Evolutionary conservation across 768 basidiomycete species (phyloP), one percentile per base, ranked within the genome.

Genomic region (Lyophyllum decastes): DNA sequence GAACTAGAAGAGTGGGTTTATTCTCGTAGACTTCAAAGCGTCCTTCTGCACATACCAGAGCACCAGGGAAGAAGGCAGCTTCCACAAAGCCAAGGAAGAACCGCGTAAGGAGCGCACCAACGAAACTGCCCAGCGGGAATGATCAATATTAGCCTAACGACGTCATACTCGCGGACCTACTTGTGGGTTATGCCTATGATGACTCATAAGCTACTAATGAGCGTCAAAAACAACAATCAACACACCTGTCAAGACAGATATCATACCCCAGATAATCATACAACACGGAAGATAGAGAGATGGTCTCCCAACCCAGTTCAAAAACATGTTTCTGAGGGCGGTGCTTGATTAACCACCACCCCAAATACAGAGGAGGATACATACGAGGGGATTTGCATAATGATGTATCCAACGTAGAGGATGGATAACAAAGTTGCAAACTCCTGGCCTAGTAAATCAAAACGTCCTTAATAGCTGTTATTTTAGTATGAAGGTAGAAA

Each of bases 61-160:
- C 82, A 25, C 87, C 88, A 49, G 88, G 88, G 65, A 86, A 87
- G 70, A 89, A 89, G 2, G 85, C 84, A 11, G 86, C 87, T 59
- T 85, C 85, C n/a, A 84, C 77, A 60, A 88, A 87, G 35, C 92
- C 93, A 33, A 94, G 78, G 68, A 89, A 82, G 72, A 94, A 93
- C 21, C 92, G 80, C 0, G 86, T 86, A 12, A 84, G 69, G 11
- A 91, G 77, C 7, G 81, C 88, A 21, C 85, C 81, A n/a, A 76
- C 68, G 61, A 87, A 95, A 68, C 84, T 86, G 68, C 27, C 6
- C 11, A 17, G 12, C 25, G 26, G 25, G 24, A 12, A 4, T n/a
- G 40, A 26, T 27, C 7, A 27, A 8, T 48, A 57, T 44, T 7
- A 14, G 44, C 17, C 9, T 6, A 14, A 41, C 22, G 43, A 26